Percentiles rank a stretch among this genome's conserved stretches.
phyloP scores from a whole-genome alignment of 2,329 filamentous ascomycete species.

The Sphaerulina musiva region DNA sequence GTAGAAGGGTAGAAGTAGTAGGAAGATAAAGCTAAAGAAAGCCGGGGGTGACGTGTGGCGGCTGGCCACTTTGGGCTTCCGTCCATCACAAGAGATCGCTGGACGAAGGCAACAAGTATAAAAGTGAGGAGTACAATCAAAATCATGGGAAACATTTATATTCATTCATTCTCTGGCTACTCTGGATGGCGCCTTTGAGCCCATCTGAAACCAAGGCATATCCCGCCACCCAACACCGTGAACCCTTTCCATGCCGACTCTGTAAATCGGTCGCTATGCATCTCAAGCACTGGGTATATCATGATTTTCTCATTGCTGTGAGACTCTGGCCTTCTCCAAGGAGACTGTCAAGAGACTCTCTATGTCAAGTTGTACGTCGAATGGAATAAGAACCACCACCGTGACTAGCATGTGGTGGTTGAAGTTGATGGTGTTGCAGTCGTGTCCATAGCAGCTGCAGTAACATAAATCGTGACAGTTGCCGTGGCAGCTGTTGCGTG shows the following conservation, averaged over 20 bases:
- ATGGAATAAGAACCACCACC: neutral
- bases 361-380: constrained; percentile 6
- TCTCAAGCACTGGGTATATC: constrained; percentile 5
- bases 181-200: neutral
- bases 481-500: neutral
- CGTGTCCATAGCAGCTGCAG: neutral
- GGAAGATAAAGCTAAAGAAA: no score
- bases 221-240: constrained; percentile 2
- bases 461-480: neutral
- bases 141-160: neutral
- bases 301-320: constrained; percentile 3
- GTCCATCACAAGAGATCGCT: no score
- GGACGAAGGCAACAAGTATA: neutral
- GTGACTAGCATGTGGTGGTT: constrained; percentile 1
- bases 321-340: constrained; percentile 3
- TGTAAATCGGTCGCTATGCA: neutral
- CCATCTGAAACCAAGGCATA: neutral
- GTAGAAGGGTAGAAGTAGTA: no score
- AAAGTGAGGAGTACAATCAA: neutral
- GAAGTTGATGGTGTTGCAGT: neutral
- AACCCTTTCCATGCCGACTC: neutral
- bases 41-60: no score
- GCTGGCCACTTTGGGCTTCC: no score
- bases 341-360: constrained; percentile 7
- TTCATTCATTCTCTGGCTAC: constrained; percentile 4